Percentiles rank a stretch among this genome's conserved stretches.
Evolutionary conservation across 1,139 yeast genomes (phyloP).

Genomic region (Blastobotrys illinoisensis): DNA sequence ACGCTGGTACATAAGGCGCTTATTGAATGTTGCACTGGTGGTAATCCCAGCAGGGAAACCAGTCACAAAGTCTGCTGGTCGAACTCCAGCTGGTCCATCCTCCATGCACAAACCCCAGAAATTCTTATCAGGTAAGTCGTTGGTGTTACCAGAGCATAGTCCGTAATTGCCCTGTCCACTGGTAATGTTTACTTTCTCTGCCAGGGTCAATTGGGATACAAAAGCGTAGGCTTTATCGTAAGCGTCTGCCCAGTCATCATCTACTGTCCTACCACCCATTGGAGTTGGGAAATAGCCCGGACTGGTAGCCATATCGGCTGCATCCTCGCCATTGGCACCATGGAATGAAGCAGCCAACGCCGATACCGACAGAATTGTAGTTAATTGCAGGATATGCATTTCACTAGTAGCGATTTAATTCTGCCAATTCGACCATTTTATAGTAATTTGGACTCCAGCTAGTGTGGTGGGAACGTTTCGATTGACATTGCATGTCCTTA

Average conservation of each 20-base stretch:
- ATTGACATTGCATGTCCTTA: too few species aligned
- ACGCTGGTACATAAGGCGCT: slow-evolving; percentile 45
- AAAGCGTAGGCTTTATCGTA: slow-evolving; percentile 50
- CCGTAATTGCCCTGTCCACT: slow-evolving; percentile 60
- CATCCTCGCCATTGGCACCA: too few species aligned
- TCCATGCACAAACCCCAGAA: slow-evolving; percentile 56
- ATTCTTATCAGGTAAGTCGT: slow-evolving; percentile 47
- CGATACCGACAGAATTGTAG: too few species aligned
- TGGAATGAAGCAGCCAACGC: too few species aligned
- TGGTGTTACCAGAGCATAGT: slow-evolving; percentile 59
- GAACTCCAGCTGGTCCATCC: slow-evolving; percentile 61
- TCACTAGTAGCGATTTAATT: too few species aligned
- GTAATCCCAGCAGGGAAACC: slow-evolving; percentile 57
- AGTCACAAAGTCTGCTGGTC: slow-evolving; percentile 53
- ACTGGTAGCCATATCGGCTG: not conserved
- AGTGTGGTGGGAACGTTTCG: too few species aligned
- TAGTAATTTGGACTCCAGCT: too few species aligned
- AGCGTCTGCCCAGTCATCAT: slow-evolving; percentile 50
- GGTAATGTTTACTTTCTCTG: slow-evolving; percentile 58
- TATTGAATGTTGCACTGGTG: slow-evolving; percentile 54
- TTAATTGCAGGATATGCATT: too few species aligned
- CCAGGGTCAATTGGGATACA: slow-evolving; percentile 49
- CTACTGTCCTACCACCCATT: slow-evolving; percentile 6
- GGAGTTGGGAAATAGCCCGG: slow-evolving; percentile 5
- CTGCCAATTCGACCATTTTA: too few species aligned